phyloP scores from a whole-genome alignment of 179 eudicot species.

The Amaranthus tricolor region DNA sequence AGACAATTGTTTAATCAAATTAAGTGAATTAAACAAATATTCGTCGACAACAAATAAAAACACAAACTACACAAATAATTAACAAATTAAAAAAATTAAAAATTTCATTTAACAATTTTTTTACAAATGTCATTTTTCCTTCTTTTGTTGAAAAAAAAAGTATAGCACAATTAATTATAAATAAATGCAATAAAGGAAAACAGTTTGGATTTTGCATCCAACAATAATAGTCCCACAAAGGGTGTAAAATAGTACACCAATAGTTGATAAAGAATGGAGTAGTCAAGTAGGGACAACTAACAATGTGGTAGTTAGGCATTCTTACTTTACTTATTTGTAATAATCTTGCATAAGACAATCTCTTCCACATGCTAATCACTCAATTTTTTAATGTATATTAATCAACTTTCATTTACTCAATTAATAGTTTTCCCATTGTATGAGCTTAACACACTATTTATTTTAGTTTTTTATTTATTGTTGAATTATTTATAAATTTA shows the following conservation, averaged over 20 bases:
- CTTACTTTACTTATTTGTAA: slow-evolving; percentile 16
- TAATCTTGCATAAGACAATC: slow-evolving; percentile 26
- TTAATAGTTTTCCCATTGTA: no score
- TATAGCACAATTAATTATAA: no score
- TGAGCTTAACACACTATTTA: no score
- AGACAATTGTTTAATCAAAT: no score
- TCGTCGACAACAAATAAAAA: no score
- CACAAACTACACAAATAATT: no score
- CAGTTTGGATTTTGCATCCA: slow-evolving; percentile 17
- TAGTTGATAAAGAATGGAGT: not conserved
- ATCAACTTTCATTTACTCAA: slow-evolving; percentile 12
- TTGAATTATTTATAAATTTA: no score
- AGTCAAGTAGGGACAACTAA: slow-evolving; percentile 27
- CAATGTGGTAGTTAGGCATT: slow-evolving; percentile 31
- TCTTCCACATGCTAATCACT: slow-evolving; percentile 9
- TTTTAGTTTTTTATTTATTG: no score
- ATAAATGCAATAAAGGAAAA: not conserved
- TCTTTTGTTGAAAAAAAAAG: not conserved
- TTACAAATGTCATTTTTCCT: not conserved
- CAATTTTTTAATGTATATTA: slow-evolving; percentile 23
- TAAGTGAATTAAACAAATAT: no score
- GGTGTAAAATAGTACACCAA: not conserved
- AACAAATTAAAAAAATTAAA: no score
- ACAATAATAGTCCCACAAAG: not conserved
- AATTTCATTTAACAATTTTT: no score